Percentiles rank a stretch among this genome's conserved stretches.
Conservation (phyloP, 306 rosid species). For the Echinosophora koreensis region DNA sequence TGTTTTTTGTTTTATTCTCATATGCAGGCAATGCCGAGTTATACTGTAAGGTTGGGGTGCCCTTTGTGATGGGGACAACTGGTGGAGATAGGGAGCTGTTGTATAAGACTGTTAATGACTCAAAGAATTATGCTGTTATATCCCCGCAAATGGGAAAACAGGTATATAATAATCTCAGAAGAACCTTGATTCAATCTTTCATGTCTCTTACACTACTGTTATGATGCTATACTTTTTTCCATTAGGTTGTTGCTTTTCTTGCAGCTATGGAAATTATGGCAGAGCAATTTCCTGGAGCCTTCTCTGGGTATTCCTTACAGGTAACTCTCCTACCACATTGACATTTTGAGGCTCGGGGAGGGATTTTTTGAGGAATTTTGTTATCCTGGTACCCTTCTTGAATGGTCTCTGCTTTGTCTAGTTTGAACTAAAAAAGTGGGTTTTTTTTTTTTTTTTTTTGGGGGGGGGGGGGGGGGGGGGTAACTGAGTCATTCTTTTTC, state of each 20-base stretch:
- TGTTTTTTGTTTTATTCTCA: constrained; percentile 16
- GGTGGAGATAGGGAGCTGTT: constrained; percentile 85
- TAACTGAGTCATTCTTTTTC: not conserved
- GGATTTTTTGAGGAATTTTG: not conserved
- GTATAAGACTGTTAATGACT: constrained; percentile 75
- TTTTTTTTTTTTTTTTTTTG: too few species aligned
- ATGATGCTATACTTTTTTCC: constrained; percentile 45
- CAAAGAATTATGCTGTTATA: constrained; percentile 81
- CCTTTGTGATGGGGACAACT: constrained; percentile 97
- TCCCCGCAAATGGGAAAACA: constrained; percentile 99
- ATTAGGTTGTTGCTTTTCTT: constrained; percentile 92
- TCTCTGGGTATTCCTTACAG: constrained; percentile 90
- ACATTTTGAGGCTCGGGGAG: constrained; percentile 31
- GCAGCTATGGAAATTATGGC: constrained; percentile 99
- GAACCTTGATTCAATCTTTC: not conserved
- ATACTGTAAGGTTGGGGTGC: constrained; percentile 84
- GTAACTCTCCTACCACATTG: constrained; percentile 50
- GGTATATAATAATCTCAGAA: constrained; percentile 50
- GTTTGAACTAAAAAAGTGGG: not conserved
- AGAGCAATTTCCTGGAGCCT: constrained; percentile 95
- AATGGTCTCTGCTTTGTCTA: constrained; percentile 16
- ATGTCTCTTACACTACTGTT: constrained; percentile 10
- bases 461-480: too few species aligned
- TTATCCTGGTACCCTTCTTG: constrained; percentile 14
- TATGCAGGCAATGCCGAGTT: constrained; percentile 83